Percentiles rank a stretch among this genome's conserved stretches.
phyloP scores from a whole-genome alignment of 345 rosid species.

The Salix exigua region DNA sequence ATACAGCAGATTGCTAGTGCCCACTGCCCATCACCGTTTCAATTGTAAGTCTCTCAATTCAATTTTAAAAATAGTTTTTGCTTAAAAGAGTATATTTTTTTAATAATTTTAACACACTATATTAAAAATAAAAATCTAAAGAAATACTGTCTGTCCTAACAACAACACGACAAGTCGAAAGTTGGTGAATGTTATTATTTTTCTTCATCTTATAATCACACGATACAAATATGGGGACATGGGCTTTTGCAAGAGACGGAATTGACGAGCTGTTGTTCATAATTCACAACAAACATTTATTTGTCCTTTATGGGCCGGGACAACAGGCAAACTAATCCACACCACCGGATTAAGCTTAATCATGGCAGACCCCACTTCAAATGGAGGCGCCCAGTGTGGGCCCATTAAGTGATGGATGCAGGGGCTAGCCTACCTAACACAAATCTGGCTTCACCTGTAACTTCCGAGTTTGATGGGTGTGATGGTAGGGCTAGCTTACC shows the following conservation, averaged over 20 bases:
- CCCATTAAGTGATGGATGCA: background rate
- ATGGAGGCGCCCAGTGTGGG: too few species aligned
- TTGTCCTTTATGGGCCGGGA: background rate
- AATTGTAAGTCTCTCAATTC: too few species aligned
- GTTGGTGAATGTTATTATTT: background rate
- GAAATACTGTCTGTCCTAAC: background rate
- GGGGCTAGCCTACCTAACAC: background rate
- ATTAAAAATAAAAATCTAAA: too few species aligned
- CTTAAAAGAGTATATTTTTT: too few species aligned
- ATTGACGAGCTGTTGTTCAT: background rate
- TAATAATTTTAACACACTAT: too few species aligned
- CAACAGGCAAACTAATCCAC: background rate
- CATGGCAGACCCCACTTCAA: too few species aligned
- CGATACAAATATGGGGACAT: background rate
- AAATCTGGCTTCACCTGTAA: background rate
- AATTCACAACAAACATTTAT: background rate
- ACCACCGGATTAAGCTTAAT: background rate
- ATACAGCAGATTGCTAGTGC: too few species aligned
- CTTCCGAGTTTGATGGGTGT: background rate
- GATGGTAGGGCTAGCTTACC: too few species aligned
- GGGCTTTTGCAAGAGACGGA: background rate
- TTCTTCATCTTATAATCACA: background rate
- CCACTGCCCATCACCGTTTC: too few species aligned
- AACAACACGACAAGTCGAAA: background rate
- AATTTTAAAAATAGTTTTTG: too few species aligned